Evolutionary conservation across 192 early-diverging fungal genomes (phyloP), one percentile per base, ranked within the genome.

Genomic region (Geranomyces variabilis): DNA sequence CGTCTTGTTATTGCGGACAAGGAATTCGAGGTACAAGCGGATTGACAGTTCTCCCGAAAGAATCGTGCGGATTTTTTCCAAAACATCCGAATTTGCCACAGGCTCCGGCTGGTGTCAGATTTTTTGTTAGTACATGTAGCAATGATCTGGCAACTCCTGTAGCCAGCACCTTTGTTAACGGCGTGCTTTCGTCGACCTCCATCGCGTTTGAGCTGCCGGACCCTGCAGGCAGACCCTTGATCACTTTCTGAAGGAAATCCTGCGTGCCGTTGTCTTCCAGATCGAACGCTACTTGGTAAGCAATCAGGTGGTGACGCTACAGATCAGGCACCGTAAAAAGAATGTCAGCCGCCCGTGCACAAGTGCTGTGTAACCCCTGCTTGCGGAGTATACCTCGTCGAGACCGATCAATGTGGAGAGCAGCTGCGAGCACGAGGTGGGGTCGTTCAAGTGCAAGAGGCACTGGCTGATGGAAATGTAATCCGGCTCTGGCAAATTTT

Each of bases 271-370:
- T 96, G 59, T 92, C 94, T 74, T 97, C 93, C 41, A 99, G 80
- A 66, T 99, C 97, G 78, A 99, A 99, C 0, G 96, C 95, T 65
- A 99, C 91, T 83, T 99, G 97, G 77, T 93, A 97, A 21, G 95
- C 94, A 72, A 93, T 92, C 69, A 96, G 75, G 24, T 89, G 68
- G 67, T 90, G 86, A 36, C 71, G 45, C 75, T 87, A 62, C 3
- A 57, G 3, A 65, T 24, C 6, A 28, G 17, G 17, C 12, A 17
- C 12, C 58, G 28, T 17, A 60, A 5, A 29, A 26, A 33, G 28
- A 60, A 7, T 26, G 6, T 29, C 22, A 33, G 17, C 17, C 28
- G 0, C 30, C 21, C 59, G 9, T 21, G 28, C 5, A 47, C 22
- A 49, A 48, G n/a, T n/a, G 15, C 56, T 14, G 28, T 17, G 48